These are phyloP conservation scores for Takakia lepidozioides DNA, from an alignment of 225 moss, liverwort and hornwort species.

Conservation along the genomic window DNA sequence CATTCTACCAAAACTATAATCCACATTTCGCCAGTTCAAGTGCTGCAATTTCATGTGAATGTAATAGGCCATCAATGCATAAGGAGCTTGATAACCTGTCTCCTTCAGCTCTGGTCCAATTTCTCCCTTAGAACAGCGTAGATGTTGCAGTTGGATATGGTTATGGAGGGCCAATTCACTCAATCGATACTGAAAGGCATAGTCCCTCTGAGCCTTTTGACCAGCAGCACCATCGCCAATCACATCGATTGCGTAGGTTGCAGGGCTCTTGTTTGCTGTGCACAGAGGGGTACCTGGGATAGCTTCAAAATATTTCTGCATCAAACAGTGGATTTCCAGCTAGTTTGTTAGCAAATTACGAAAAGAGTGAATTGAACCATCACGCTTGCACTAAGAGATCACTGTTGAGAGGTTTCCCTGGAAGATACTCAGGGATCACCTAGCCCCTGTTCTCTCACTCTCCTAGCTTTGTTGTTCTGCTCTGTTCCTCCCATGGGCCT, in stretches of 20 bases:
- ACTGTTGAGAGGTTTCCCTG: too few relatives aligned
- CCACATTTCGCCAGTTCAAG: slow-evolving; percentile 76
- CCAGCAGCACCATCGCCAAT: slow-evolving; percentile 71
- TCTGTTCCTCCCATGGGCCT: too few relatives aligned
- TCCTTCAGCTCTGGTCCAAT: slow-evolving; percentile 54
- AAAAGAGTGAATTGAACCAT: too few relatives aligned
- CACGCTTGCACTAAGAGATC: too few relatives aligned
- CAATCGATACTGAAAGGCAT: slow-evolving; percentile 89
- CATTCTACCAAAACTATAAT: slow-evolving; percentile 81
- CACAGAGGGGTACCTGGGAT: slow-evolving; percentile 85
- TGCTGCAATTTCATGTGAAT: slow-evolving; percentile 37
- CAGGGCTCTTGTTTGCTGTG: slow-evolving; percentile 35
- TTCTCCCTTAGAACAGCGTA: slow-evolving; percentile 59
- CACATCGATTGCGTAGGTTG: slow-evolving; percentile 47
- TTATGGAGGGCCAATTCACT: slow-evolving; percentile 80
- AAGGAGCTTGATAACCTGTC: slow-evolving; percentile 45
- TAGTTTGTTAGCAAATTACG: too few relatives aligned
- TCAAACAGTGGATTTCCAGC: too few relatives aligned
- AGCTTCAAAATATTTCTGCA: slow-evolving; percentile 73
- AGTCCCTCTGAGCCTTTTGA: slow-evolving; percentile 53
- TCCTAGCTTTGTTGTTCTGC: too few relatives aligned
- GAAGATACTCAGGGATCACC: too few relatives aligned
- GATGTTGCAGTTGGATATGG: slow-evolving; percentile 75
- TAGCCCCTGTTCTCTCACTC: too few relatives aligned
- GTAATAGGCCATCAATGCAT: slow-evolving; percentile 20